These are phyloP conservation scores for Centella asiatica DNA, from an alignment of 129 eudicot species.

Conservation along the genomic window DNA sequence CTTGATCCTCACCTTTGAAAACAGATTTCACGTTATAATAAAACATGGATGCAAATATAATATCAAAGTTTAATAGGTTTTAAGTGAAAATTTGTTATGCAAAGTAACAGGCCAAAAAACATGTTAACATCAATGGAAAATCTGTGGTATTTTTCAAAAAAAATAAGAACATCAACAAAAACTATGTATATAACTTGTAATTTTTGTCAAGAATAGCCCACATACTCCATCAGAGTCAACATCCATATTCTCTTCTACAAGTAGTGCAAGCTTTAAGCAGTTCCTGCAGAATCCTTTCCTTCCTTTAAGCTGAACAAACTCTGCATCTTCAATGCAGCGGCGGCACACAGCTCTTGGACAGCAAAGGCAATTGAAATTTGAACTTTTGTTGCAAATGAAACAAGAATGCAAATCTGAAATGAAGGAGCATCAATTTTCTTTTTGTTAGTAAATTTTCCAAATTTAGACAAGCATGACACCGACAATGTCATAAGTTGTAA, in stretches of 20 bases:
- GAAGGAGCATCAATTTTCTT: neutral
- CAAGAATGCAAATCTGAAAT: conserved; percentile 54
- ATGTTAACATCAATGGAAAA: too few relatives aligned
- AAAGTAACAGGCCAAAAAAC: too few relatives aligned
- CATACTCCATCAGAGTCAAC: conserved; percentile 83
- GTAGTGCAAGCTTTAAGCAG: conserved; percentile 67
- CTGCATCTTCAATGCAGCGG: conserved; percentile 33
- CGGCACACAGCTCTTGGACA: conserved; percentile 63
- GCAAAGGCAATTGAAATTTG: conserved; percentile 43
- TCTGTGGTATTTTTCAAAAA: too few relatives aligned
- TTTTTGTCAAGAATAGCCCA: neutral
- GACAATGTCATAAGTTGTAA: too few relatives aligned
- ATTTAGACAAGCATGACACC: neutral
- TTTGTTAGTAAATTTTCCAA: neutral
- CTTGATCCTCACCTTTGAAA: too few relatives aligned
- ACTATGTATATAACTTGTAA: neutral
- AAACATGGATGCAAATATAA: too few relatives aligned
- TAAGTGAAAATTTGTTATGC: too few relatives aligned
- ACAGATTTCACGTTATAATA: too few relatives aligned
- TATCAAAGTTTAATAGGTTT: too few relatives aligned
- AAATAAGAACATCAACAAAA: neutral
- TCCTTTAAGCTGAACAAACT: conserved; percentile 52
- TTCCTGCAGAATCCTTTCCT: conserved; percentile 55
- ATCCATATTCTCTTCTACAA: conserved; percentile 55
- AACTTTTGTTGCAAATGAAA: conserved; percentile 29